A percentile compares a stretch with the other conserved stretches of the same genome.
phyloP scores from a whole-genome alignment of 495 filamentous ascomycete species.

The Neurospora discreta region DNA sequence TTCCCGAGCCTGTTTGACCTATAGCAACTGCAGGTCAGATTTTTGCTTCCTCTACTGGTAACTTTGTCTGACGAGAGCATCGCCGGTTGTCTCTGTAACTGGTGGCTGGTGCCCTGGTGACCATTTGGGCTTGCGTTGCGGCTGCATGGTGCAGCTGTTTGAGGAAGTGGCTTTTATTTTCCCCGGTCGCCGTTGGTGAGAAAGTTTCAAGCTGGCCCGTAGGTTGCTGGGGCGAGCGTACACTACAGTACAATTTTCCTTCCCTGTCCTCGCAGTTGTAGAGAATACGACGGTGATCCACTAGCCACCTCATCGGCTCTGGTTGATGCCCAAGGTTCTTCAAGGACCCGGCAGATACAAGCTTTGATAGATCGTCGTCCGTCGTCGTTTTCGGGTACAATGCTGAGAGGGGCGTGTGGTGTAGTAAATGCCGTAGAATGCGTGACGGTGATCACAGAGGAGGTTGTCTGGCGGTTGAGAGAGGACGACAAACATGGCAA shows the following conservation, averaged over 20 bases:
- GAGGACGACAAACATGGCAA: neutral
- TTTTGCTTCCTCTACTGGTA: neutral
- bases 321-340: neutral
- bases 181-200: neutral
- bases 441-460: neutral
- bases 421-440: neutral
- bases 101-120: neutral
- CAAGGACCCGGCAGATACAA: neutral
- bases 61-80: neutral
- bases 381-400: neutral
- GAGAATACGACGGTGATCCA: neutral
- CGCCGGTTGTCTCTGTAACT: neutral
- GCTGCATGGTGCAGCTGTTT: neutral
- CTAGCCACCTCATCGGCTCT: neutral
- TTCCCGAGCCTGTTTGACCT: neutral
- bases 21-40: neutral
- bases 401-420: neutral
- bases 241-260: neutral
- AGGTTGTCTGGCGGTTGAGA: neutral
- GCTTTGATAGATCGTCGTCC: neutral
- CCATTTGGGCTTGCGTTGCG: neutral
- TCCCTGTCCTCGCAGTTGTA: neutral
- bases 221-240: neutral
- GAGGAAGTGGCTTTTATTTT: neutral
- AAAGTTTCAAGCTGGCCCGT: neutral